Conservation (phyloP, 192 early-diverging fungal genomes). For the Pecoramyces ruminantium region DNA sequence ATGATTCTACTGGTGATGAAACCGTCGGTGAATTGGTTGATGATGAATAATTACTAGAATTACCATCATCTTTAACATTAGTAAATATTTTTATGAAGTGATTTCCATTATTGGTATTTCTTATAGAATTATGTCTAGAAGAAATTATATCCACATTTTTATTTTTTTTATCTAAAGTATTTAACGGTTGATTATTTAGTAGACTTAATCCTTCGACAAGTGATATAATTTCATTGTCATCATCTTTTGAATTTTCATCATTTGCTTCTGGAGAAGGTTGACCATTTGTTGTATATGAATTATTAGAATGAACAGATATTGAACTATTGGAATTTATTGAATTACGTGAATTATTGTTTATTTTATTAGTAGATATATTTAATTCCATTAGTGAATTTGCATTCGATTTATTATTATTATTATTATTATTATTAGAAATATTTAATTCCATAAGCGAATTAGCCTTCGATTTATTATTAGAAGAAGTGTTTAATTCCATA, state of each 20-base stretch:
- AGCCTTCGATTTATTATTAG: no score
- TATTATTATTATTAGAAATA: background rate
- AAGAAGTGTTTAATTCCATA: no score
- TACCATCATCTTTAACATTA: background rate
- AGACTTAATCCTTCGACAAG: background rate
- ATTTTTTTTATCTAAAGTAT: background rate
- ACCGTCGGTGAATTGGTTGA: background rate
- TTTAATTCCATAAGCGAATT: no score
- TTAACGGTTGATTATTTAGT: background rate
- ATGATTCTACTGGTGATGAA: background rate
- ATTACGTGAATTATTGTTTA: background rate
- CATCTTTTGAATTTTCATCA: background rate
- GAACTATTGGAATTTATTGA: background rate
- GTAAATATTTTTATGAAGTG: background rate
- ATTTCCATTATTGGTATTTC: background rate
- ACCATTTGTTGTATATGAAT: background rate
- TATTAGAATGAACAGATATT: background rate
- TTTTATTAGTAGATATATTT: background rate
- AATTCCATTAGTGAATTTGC: no score
- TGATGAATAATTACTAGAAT: background rate
- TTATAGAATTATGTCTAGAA: background rate
- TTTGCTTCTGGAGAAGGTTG: background rate
- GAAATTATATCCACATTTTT: background rate
- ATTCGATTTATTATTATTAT: background rate
- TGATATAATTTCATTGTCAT: background rate